These are phyloP conservation scores for Auriscalpium orientale DNA, from an alignment of 768 basidiomycete species.

Conservation along the genomic window DNA sequence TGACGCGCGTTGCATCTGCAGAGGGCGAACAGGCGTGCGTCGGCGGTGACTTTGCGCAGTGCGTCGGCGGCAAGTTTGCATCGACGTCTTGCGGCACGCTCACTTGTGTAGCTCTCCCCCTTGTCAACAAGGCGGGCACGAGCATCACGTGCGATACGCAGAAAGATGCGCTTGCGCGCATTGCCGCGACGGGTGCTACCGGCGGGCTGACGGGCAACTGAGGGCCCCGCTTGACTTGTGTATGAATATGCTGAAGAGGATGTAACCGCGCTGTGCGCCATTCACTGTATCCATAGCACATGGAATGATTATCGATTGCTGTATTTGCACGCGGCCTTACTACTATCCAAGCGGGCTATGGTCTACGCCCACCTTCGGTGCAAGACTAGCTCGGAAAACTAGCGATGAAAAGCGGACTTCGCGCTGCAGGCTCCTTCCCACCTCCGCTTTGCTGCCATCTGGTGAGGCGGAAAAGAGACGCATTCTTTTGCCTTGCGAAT, in stretches of 20 bases:
- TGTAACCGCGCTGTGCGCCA: neutral
- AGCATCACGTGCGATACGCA: constrained; percentile 28
- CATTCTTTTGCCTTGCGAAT: too few species aligned
- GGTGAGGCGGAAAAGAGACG: too few species aligned
- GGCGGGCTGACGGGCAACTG: constrained; percentile 20
- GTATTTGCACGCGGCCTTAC: too few species aligned
- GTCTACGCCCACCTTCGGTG: too few species aligned
- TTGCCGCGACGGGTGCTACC: constrained; percentile 27
- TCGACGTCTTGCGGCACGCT: constrained; percentile 24
- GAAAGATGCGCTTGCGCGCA: constrained; percentile 26
- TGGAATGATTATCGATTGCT: neutral
- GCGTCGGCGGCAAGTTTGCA: constrained; percentile 27
- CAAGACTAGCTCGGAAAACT: too few species aligned
- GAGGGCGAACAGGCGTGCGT: constrained; percentile 32
- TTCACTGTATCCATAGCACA: neutral
- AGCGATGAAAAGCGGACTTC: too few species aligned
- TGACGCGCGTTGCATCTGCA: constrained; percentile 2
- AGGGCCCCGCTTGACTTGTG: neutral
- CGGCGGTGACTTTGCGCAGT: constrained; percentile 32
- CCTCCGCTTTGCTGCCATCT: too few species aligned
- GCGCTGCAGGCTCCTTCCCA: too few species aligned
- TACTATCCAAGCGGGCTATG: too few species aligned
- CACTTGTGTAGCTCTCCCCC: constrained; percentile 33
- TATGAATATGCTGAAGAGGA: neutral
- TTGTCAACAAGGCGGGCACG: constrained; percentile 34